These are phyloP conservation scores for Plectosphaerella cucumerina DNA, from an alignment of 2,329 filamentous ascomycete genomes.

Conservation along the genomic window DNA sequence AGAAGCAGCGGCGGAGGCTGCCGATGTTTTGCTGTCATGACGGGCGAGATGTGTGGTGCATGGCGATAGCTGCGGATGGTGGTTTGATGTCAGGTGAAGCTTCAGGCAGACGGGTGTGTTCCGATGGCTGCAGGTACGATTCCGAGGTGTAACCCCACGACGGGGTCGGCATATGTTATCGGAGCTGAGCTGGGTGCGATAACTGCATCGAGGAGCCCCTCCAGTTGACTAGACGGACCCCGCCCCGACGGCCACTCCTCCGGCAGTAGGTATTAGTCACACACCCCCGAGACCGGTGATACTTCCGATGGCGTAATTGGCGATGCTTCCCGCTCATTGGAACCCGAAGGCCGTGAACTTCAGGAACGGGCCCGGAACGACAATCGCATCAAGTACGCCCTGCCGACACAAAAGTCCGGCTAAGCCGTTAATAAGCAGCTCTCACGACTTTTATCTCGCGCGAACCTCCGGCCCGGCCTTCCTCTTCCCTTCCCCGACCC, in stretches of 20 bases:
- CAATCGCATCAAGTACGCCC: neutral
- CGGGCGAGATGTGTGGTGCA: too few species aligned
- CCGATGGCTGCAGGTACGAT: too few species aligned
- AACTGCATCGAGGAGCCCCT: neutral
- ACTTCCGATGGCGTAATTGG: slow-evolving; percentile 4
- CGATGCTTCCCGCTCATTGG: slow-evolving; percentile 1
- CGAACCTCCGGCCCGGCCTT: neutral
- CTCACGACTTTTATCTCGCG: neutral
- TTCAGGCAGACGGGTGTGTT: too few species aligned
- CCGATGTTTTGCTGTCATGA: neutral
- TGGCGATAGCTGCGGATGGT: too few species aligned
- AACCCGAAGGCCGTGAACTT: neutral
- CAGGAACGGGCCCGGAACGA: neutral
- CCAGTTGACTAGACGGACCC: neutral
- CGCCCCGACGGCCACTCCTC: neutral
- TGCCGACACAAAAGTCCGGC: too few species aligned
- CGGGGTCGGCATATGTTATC: too few species aligned
- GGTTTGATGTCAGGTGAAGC: too few species aligned
- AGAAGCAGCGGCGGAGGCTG: slow-evolving; percentile 56
- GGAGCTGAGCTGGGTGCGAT: too few species aligned
- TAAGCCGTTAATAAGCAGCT: neutral
- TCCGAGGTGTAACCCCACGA: too few species aligned
- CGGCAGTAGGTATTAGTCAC: neutral
- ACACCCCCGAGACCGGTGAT: slow-evolving; percentile 1
- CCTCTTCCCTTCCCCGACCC: neutral